Percentiles rank a stretch among this genome's conserved stretches.
Evolutionary conservation across 2,329 filamentous ascomycete genomes (phyloP).

Genomic region (Gliomastix tumulicola): DNA sequence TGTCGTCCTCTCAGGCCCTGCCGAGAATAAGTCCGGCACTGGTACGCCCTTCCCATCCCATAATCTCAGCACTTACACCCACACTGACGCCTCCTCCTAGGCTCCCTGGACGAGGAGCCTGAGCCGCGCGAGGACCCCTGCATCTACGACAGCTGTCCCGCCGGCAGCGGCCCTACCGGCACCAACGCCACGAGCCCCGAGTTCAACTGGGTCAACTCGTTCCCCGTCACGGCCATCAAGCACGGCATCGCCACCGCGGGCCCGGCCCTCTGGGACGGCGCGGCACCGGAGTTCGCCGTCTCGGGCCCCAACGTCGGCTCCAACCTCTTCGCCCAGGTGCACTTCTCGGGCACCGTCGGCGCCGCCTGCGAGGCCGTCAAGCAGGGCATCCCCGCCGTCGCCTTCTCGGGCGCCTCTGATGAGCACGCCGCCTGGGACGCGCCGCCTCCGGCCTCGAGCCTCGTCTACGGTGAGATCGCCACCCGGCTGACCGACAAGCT

Average conservation of each 20-base stretch:
- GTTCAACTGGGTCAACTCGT: conserved; percentile 68
- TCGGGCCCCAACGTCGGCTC: conserved; percentile 53
- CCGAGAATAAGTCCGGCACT: conserved; percentile 57
- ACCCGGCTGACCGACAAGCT: conserved; percentile 49
- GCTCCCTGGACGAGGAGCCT: conserved; percentile 41
- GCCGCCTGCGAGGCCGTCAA: conserved; percentile 52
- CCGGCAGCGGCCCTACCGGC: conserved; percentile 47
- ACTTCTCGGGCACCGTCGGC: conserved; percentile 62
- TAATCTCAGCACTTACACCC: no score
- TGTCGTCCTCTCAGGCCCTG: conserved; percentile 58
- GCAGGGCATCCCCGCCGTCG: conserved; percentile 56
- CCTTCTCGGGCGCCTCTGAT: conserved; percentile 52
- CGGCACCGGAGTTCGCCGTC: conserved; percentile 54
- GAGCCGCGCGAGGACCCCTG: conserved; percentile 41
- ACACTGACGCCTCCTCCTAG: no score
- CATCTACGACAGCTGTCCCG: conserved; percentile 54
- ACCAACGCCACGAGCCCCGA: conserved; percentile 47
- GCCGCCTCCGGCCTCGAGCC: conserved; percentile 43
- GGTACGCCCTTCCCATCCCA: conserved; percentile 33
- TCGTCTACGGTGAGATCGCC: conserved; percentile 58
- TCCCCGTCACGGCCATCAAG: conserved; percentile 56
- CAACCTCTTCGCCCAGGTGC: conserved; percentile 50
- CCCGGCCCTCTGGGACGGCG: conserved; percentile 43
- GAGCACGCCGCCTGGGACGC: conserved; percentile 47
- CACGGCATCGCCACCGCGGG: conserved; percentile 53